A percentile compares a stretch with the other conserved stretches of the same genome.
Evolutionary conservation across 345 rosid species (phyloP).

Genomic region (Populus davidiana): DNA sequence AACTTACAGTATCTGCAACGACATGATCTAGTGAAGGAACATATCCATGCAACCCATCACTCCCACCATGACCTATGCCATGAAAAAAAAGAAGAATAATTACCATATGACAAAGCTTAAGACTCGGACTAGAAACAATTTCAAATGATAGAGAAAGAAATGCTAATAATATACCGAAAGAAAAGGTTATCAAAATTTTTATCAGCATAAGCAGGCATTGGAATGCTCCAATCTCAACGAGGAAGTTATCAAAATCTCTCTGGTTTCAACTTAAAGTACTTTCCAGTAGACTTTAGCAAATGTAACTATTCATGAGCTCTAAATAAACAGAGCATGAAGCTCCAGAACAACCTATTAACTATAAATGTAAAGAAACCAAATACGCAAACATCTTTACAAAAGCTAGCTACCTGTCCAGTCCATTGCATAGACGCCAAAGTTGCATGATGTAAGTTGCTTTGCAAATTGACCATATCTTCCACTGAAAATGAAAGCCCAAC

Average conservation of each 20-base stretch:
- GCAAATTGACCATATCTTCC: slow-evolving; percentile 95
- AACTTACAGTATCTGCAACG: slow-evolving; percentile 80
- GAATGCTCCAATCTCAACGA: neutral
- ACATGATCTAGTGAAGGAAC: slow-evolving; percentile 97
- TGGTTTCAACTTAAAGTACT: neutral
- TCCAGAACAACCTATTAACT: neutral
- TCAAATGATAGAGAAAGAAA: neutral
- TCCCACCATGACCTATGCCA: slow-evolving; percentile 89
- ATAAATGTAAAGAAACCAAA: neutral
- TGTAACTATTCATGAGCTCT: neutral
- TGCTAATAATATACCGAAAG: neutral
- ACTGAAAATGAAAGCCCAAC: slow-evolving; percentile 32
- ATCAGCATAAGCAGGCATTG: neutral
- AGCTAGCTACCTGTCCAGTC: slow-evolving; percentile 77
- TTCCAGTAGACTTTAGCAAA: neutral
- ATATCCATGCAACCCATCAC: slow-evolving; percentile 98
- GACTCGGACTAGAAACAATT: neutral
- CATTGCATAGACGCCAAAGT: slow-evolving; percentile 86
- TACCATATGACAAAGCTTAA: neutral
- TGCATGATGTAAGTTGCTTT: slow-evolving; percentile 61
- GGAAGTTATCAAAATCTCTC: neutral
- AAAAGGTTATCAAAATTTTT: neutral
- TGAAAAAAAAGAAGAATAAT: neutral
- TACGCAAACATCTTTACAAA: neutral
- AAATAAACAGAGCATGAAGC: neutral